phyloP scores from a whole-genome alignment of 805 yeast genomes.

The Pichia thaimueangensis region DNA sequence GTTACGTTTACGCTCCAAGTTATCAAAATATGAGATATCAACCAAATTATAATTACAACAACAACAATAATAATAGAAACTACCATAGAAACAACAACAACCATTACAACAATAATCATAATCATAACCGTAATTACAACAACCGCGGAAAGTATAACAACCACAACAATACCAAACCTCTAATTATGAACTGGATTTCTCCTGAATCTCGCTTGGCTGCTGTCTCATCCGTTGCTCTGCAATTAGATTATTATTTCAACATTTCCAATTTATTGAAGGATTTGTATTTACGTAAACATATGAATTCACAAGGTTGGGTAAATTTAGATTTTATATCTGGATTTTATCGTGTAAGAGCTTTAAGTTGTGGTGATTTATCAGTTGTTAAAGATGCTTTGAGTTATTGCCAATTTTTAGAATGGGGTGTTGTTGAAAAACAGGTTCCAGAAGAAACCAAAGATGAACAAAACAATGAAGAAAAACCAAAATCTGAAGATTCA shows the following conservation, averaged over 20 bases:
- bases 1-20: not conserved
- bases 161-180: not conserved
- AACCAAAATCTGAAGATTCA: constrained; percentile 17
- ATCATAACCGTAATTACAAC: constrained; percentile 4
- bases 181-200: constrained; percentile 11
- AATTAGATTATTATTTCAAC: constrained; percentile 87
- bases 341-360: constrained; percentile 69
- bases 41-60: not conserved
- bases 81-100: constrained; percentile 4
- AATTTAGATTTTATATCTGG: constrained; percentile 54
- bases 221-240: constrained; percentile 34
- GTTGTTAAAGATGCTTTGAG: constrained; percentile 51
- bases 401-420: constrained; percentile 41
- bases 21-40: constrained; percentile 1
- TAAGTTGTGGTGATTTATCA: constrained; percentile 49
- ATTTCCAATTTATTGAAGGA: constrained; percentile 84
- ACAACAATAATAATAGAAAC: constrained; percentile 1
- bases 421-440: constrained; percentile 21
- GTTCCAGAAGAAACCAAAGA: constrained; percentile 17
- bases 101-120: constrained; percentile 3
- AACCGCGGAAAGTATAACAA: constrained; percentile 1
- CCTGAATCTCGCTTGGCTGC: constrained; percentile 14
- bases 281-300: constrained; percentile 69
- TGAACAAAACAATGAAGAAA: constrained; percentile 18
- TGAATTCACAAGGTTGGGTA: constrained; percentile 73